A percentile compares a stretch with the other conserved stretches of the same genome.
These are phyloP conservation scores for Aspergillus neoniger DNA, from an alignment of 2,329 filamentous ascomycete species.

Conservation along the genomic window DNA sequence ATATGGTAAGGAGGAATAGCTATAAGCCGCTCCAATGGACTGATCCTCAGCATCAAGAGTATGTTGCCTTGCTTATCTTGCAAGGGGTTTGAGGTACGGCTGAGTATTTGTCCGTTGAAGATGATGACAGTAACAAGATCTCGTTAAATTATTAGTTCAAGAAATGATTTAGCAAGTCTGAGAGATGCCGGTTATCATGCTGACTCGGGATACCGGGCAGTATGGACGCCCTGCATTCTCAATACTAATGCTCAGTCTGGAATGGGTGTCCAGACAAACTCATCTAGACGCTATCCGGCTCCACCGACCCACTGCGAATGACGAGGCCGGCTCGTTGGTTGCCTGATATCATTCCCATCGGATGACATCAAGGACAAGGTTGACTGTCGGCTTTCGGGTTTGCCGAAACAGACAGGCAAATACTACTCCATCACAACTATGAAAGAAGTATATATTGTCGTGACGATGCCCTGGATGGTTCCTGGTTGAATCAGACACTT, in stretches of 20 bases:
- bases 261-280: not conserved
- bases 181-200: not conserved
- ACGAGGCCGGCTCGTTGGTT: conserved; percentile 1
- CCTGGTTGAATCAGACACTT: not conserved
- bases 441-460: not conserved
- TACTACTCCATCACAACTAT: not conserved
- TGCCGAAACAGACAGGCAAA: not conserved
- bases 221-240: not conserved
- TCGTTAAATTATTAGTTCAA: not conserved
- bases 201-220: not conserved
- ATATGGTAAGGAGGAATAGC: not conserved
- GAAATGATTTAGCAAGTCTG: not conserved
- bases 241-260: not conserved
- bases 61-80: not conserved
- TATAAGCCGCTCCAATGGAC: not conserved
- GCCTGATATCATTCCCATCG: conserved; percentile 4
- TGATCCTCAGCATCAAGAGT: not conserved
- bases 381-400: not conserved
- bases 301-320: conserved; percentile 1
- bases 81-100: not conserved
- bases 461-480: not conserved
- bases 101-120: not conserved
- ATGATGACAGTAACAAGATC: not conserved
- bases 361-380: conserved; percentile 9
- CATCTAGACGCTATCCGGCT: not conserved